Evolutionary conservation across 306 rosid species (phyloP), one percentile per base, ranked within the genome.

Genomic region (Elaeagnus macrophylla): DNA sequence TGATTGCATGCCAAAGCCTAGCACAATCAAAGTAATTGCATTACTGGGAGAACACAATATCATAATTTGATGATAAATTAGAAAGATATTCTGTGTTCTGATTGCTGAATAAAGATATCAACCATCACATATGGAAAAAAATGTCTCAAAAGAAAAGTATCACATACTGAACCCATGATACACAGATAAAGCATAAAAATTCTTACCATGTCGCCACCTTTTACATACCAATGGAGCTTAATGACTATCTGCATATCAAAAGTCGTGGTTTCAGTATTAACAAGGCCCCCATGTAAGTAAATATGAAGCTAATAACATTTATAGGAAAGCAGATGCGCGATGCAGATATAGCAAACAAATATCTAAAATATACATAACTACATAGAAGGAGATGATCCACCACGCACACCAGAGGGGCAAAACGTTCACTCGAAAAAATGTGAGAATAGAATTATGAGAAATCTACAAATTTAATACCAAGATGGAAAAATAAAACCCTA

Each of bases 161-260:
- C 51, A 56, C 37, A 59, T 63, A 52, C 37, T 35, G 12, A 5
- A 19, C 32, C 39, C 7, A 69, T 7, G 1, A 32, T n/a, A 16
- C 14, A 10, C 18, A 44, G 0, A 39, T 3, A 18, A 16, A 45
- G n/a, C 32, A 62, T 14, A 36, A 8, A 20, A 65, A 64, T 35
- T 53, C 86, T 68, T 78, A 87, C 99, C 67, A 54, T 87, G 73
- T 91, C 95, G 48, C 76, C 93, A 67, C 70, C 68, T 71, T 79
- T 70, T 54, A 66, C 81, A 66, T 87, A 87, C 75, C 87, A 80
- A 54, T 80, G 95, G 51, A 87, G 85, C 73, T 64, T 87, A 57
- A 80, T 80, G 56, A 79, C 87, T 71, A 91, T 84, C 99, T 91
- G 95, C 81, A 77, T 11, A 67, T 17, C 15, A 42, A 62, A 65